A percentile compares a stretch with the other conserved stretches of the same genome.
Evolutionary conservation across 1,284 basidiomycete species (phyloP).

Genomic region (Leccinum subrobustum): DNA sequence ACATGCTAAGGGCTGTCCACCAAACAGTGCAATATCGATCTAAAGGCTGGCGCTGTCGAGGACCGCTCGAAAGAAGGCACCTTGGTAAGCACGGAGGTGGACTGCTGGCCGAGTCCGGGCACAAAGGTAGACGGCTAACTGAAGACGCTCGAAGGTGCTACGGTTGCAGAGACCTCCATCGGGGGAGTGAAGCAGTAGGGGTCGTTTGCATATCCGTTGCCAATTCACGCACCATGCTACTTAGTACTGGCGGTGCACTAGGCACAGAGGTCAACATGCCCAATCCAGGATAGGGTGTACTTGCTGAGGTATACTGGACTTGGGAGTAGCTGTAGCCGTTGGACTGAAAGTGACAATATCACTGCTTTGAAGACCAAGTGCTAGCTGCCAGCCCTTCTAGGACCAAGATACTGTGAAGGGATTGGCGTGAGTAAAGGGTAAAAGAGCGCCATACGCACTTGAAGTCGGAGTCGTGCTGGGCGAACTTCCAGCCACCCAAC

Average conservation of each 20-base stretch:
- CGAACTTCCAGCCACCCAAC: slow-evolving; percentile 58
- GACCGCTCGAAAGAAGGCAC: slow-evolving; percentile 33
- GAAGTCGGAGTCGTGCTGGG: slow-evolving; percentile 51
- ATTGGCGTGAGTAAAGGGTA: slow-evolving; percentile 11
- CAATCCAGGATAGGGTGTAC: slow-evolving; percentile 58
- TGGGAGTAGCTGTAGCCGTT: slow-evolving; percentile 50
- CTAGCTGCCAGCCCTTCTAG: slow-evolving; percentile 83
- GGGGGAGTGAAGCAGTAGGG: slow-evolving; percentile 17
- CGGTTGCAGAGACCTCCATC: slow-evolving; percentile 12
- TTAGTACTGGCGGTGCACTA: slow-evolving; percentile 11
- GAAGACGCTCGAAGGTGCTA: slow-evolving; percentile 23
- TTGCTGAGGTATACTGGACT: slow-evolving; percentile 56
- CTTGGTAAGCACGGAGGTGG: slow-evolving; percentile 23
- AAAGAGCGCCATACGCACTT: slow-evolving; percentile 41
- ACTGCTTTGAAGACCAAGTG: slow-evolving; percentile 70
- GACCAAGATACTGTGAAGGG: slow-evolving; percentile 70
- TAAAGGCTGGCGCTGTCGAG: slow-evolving; percentile 14
- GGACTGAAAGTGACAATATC: slow-evolving; percentile 72
- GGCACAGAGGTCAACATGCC: slow-evolving; percentile 16
- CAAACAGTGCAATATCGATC: slow-evolving; percentile 6
- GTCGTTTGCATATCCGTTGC: slow-evolving; percentile 34
- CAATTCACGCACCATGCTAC: slow-evolving; percentile 25
- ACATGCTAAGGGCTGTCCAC: too few relatives aligned
- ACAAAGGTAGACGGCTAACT: slow-evolving; percentile 22
- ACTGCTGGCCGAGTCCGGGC: slow-evolving; percentile 21